Percentiles rank a stretch among this genome's conserved stretches.
Conservation (phyloP, 1,284 basidiomycete species). For the Ganoderma leucocontextum region DNA sequence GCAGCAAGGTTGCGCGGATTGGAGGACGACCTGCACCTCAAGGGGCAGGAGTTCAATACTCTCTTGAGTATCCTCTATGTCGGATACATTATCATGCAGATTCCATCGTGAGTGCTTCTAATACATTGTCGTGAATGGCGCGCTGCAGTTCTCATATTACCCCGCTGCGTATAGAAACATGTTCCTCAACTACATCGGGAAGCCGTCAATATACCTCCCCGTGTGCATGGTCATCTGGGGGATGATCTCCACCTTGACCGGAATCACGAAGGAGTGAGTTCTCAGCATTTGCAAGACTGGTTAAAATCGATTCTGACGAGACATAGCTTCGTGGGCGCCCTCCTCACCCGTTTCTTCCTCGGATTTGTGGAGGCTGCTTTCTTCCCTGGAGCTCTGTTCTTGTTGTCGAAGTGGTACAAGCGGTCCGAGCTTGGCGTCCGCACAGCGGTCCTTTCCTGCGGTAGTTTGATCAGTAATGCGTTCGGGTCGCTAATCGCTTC, state of each 20-base stretch:
- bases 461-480: slow-evolving; percentile 82
- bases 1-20: slow-evolving; percentile 76
- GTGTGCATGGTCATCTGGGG: slow-evolving; percentile 80
- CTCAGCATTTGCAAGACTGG: background rate
- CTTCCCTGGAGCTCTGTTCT: slow-evolving; percentile 72
- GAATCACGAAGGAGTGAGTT: slow-evolving; percentile 46
- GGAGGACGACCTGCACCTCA: slow-evolving; percentile 71
- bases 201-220: slow-evolving; percentile 79
- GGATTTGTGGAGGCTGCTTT: slow-evolving; percentile 77
- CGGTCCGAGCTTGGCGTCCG: slow-evolving; percentile 73
- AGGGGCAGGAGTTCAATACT: slow-evolving; percentile 73
- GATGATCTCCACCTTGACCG: slow-evolving; percentile 67
- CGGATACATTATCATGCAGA: slow-evolving; percentile 84
- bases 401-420: slow-evolving; percentile 80
- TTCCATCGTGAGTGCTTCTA: slow-evolving; percentile 65
- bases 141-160: no score
- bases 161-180: slow-evolving; percentile 60
- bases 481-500: slow-evolving; percentile 86
- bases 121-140: background rate
- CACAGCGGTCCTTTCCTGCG: slow-evolving; percentile 77
- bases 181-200: slow-evolving; percentile 75
- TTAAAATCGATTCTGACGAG: no score
- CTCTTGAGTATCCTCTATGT: slow-evolving; percentile 80
- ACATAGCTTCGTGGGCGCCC: slow-evolving; percentile 70
- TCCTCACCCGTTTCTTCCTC: slow-evolving; percentile 81